These are phyloP conservation scores for Suaeda aralocaspica DNA, from an alignment of 148 eudicot genomes.

Conservation along the genomic window DNA sequence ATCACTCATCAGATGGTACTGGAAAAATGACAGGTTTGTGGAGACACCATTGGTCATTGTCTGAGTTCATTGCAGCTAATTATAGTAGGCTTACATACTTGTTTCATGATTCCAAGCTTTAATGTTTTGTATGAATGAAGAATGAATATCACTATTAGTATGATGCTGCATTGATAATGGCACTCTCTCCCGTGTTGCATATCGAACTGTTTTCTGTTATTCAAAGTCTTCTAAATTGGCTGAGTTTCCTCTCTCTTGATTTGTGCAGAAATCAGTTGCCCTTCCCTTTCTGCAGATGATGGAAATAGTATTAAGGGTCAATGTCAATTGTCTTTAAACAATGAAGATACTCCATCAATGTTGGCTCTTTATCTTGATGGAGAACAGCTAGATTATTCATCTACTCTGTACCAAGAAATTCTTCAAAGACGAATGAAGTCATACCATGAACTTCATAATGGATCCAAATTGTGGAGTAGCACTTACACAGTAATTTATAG, in stretches of 20 bases:
- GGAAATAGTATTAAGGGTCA: slow-evolving; percentile 21
- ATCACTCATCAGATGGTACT: slow-evolving; percentile 33
- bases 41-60: background rate
- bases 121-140: background rate
- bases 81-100: too few species aligned
- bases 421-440: slow-evolving; percentile 42
- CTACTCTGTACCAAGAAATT: slow-evolving; percentile 73
- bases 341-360: slow-evolving; percentile 38
- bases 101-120: too few species aligned
- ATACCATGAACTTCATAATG: slow-evolving; percentile 32
- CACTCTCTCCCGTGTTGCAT: background rate
- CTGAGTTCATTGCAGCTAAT: background rate
- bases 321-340: slow-evolving; percentile 27
- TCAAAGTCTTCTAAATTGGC: background rate
- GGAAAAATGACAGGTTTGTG: slow-evolving; percentile 28
- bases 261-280: slow-evolving; percentile 25
- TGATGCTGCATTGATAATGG: background rate
- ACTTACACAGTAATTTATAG: slow-evolving; percentile 55
- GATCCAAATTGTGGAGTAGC: slow-evolving; percentile 53
- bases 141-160: background rate
- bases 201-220: background rate
- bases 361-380: slow-evolving; percentile 69
- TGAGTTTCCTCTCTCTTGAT: background rate
- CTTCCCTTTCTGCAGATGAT: background rate
- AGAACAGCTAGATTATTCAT: slow-evolving; percentile 38